A percentile compares a stretch with the other conserved stretches of the same genome.
Evolutionary conservation across 768 basidiomycete species (phyloP).

Genomic region (Suillus americanus): DNA sequence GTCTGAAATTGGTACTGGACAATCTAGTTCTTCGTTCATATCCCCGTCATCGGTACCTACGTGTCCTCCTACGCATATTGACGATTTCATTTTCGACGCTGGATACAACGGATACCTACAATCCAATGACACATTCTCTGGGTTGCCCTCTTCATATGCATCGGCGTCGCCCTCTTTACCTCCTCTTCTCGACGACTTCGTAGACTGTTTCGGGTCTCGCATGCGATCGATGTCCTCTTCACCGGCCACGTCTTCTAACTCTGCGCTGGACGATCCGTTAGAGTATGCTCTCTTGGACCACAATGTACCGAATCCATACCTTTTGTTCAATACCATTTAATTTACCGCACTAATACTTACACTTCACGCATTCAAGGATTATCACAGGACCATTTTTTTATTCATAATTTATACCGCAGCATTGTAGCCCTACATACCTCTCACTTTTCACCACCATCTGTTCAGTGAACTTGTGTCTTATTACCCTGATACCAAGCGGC

Average conservation of each 20-base stretch:
- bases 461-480: not conserved
- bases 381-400: not conserved
- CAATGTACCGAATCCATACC: constrained; percentile 12
- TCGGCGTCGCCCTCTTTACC: not conserved
- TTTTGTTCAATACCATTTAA: constrained; percentile 20
- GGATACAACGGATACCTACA: not conserved
- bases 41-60: not conserved
- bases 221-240: constrained; percentile 22
- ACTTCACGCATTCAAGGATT: constrained; percentile 1
- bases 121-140: not conserved
- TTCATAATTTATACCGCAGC: constrained; percentile 6
- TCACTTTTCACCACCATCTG: not conserved
- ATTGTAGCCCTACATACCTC: constrained; percentile 3
- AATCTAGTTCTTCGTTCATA: not conserved
- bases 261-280: constrained; percentile 14
- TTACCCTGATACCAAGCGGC: constrained; percentile 6
- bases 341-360: constrained; percentile 8
- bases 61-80: not conserved
- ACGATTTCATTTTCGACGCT: not conserved
- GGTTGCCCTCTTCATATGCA: not conserved
- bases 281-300: constrained; percentile 11
- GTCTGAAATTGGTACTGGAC: not conserved
- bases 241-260: constrained; percentile 24
- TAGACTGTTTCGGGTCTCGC: not conserved
- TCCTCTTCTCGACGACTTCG: not conserved